Conservation (phyloP, 441 rosid genomes). For the Arabidopsis lyrata region DNA sequence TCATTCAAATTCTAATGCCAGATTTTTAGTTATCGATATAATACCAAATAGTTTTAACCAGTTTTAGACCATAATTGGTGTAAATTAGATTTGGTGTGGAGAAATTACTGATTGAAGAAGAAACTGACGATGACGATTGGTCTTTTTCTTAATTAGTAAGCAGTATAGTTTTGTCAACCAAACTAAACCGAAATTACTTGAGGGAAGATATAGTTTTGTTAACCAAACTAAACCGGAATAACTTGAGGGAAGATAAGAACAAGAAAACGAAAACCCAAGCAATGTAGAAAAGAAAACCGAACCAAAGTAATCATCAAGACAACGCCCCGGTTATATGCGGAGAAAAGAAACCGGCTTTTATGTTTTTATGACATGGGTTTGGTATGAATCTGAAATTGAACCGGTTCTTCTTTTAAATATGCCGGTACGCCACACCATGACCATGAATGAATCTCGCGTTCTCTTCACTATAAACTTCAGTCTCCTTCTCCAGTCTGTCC, state of each 20-base stretch:
- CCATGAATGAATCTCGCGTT: conserved; percentile 92
- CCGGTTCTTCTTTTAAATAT: conserved; percentile 44
- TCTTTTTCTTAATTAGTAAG: not conserved
- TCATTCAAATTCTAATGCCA: not conserved
- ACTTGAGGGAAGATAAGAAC: conserved; percentile 26
- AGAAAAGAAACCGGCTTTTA: conserved; percentile 26
- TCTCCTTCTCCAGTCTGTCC: conserved; percentile 82
- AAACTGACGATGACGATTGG: not conserved
- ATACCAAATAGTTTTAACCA: not conserved
- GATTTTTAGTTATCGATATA: not conserved
- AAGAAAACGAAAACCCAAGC: conserved; percentile 6
- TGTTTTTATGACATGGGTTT: conserved; percentile 14
- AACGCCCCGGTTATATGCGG: conserved; percentile 25
- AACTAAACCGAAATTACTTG: conserved; percentile 31
- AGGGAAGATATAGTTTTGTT: conserved; percentile 17
- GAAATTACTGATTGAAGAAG: conserved; percentile 1
- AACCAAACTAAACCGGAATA: conserved; percentile 34
- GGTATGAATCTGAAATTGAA: conserved; percentile 25
- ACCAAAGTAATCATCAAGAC: conserved; percentile 31
- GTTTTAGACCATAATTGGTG: not conserved
- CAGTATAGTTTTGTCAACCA: conserved; percentile 28
- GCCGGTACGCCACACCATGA: conserved; percentile 75
- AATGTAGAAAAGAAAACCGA: conserved; percentile 26
- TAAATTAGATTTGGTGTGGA: conserved; percentile 4
- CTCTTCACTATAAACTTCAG: conserved; percentile 90